These are phyloP conservation scores for Mycena vitilis DNA, from an alignment of 768 basidiomycete genomes.

Conservation along the genomic window DNA sequence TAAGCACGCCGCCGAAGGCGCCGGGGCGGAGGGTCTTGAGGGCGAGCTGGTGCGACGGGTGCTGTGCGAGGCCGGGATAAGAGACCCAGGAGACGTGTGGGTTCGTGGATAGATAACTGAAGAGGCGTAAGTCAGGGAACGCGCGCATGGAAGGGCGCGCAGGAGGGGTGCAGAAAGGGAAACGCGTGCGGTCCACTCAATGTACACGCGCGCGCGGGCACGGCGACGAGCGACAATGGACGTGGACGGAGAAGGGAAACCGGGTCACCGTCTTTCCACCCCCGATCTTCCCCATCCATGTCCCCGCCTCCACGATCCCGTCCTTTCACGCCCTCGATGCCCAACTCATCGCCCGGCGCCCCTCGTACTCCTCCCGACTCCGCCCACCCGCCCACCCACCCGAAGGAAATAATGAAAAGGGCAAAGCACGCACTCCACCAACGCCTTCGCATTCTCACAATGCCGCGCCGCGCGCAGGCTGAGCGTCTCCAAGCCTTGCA, in stretches of 20 bases:
- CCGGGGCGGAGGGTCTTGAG: slow-evolving; percentile 43
- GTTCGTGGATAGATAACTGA: slow-evolving; percentile 48
- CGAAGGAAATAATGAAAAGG: not conserved
- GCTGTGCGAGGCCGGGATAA: slow-evolving; percentile 51
- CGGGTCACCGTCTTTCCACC: too few species aligned
- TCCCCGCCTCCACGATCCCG: too few species aligned
- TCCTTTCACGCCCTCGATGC: too few species aligned
- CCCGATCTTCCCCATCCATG: too few species aligned
- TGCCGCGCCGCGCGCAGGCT: slow-evolving; percentile 65
- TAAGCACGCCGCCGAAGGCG: slow-evolving; percentile 52
- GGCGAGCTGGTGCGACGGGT: slow-evolving; percentile 50
- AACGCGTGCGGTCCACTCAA: too few species aligned
- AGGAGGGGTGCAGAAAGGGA: too few species aligned
- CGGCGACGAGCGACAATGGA: too few species aligned
- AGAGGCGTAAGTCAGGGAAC: not conserved
- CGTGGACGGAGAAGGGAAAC: too few species aligned
- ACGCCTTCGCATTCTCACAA: slow-evolving; percentile 58
- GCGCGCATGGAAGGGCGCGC: not conserved
- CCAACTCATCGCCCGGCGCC: too few species aligned
- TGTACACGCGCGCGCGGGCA: too few species aligned
- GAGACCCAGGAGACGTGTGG: slow-evolving; percentile 52
- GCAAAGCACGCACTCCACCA: slow-evolving; percentile 51
- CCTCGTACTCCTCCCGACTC: too few species aligned
- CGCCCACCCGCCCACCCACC: too few species aligned
- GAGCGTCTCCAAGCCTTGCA: slow-evolving; percentile 70